Conservation (phyloP, 495 filamentous ascomycete genomes). For the Cudoniella acicularis region DNA sequence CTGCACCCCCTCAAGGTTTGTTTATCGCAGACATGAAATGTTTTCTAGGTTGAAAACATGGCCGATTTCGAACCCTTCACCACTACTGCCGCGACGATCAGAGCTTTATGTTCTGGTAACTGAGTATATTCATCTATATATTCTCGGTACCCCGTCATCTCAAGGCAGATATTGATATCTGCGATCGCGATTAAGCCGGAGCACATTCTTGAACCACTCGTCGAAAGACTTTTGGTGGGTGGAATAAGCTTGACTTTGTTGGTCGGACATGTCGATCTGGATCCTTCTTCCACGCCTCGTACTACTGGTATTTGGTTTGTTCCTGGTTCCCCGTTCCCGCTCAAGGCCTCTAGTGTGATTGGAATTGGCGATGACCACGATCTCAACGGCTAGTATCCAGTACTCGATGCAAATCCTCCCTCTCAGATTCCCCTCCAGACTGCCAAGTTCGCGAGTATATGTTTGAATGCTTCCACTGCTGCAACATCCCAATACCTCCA, state of each 20-base stretch:
- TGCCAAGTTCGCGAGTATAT: too few species aligned
- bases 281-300: neutral
- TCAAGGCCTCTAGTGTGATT: too few species aligned
- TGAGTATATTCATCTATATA: conserved; percentile 30
- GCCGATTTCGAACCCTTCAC: too few species aligned
- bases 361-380: too few species aligned
- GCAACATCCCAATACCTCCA: neutral
- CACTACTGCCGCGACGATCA: conserved; percentile 27
- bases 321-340: too few species aligned
- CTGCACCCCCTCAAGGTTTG: too few species aligned
- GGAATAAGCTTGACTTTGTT: conserved; percentile 90
- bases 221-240: conserved; percentile 75
- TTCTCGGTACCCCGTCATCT: conserved; percentile 30
- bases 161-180: conserved; percentile 23
- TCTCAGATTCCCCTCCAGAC: too few species aligned
- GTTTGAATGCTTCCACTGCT: neutral
- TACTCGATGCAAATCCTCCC: too few species aligned
- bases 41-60: too few species aligned
- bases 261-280: conserved; percentile 51
- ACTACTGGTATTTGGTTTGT: neutral
- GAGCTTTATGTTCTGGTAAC: conserved; percentile 28
- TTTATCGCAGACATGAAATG: too few species aligned
- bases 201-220: conserved; percentile 71
- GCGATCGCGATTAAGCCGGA: conserved; percentile 95
- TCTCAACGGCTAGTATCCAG: too few species aligned